Evolutionary conservation across 2,329 filamentous ascomycete species (phyloP), one percentile per base, ranked within the genome.

Genomic region (Aspergillus pseudonomiae): DNA sequence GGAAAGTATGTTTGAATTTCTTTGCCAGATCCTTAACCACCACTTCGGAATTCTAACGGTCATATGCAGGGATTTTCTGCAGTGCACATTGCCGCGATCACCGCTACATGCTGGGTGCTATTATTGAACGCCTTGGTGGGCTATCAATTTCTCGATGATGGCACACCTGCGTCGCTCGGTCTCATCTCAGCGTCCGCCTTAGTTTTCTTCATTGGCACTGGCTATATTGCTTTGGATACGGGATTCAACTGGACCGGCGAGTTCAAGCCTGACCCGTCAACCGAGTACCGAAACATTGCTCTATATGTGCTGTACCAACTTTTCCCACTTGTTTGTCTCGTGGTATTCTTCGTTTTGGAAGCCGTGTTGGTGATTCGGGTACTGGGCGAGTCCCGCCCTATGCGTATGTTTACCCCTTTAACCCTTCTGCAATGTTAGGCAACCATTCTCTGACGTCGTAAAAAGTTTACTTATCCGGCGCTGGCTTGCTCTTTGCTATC

Each of bases 301-400:
- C 89, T 99, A 53, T 99, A 99, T 76, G 93, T 97, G 14, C 85
- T 98, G 10, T 99, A 98, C 75, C 93, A 96, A 77, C 88, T 99
- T 12, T 88, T 90, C 11, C 95, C 95, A 2, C 85, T 99, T 63
- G 81, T 98, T 54, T 96, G 96, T 81, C 83, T 98, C n/a, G 89
- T 94, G 65, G 85, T 90, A 59, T 99, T 92, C 82, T 96, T 93
- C 79, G 80, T 93, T 26, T 85, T 98, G 46, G 94, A 98, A 78
- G 80, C 90, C 0, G 84, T 95, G 64, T 85, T 99, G 46, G 95
- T 99, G 32, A 80, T 98, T 36, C 86, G 89, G 65, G 86, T 99
- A 9, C 87, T 99, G 1, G 93, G 93, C 63, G 95, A 99, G 81
- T 86, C 86, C 67, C 90, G 92, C 65, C 95, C 95, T n/a, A 94